These are phyloP conservation scores for Chytriomyces sp. DNA, from an alignment of 192 early-diverging fungal species.

Conservation along the genomic window DNA sequence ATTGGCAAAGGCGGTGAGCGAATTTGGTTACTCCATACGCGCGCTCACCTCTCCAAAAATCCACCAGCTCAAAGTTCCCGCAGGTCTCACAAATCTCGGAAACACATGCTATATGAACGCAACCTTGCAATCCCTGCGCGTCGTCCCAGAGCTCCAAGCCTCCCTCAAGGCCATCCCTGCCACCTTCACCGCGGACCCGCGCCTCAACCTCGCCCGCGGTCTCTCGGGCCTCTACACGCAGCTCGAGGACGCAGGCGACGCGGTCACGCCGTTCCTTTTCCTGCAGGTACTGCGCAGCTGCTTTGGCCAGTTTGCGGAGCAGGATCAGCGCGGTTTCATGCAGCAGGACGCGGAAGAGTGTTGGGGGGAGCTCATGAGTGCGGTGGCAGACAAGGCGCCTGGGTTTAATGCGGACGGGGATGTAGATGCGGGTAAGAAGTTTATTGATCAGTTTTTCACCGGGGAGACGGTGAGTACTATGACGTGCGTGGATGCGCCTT, in stretches of 20 bases:
- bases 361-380: slow-evolving; percentile 84
- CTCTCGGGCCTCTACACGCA: slow-evolving; percentile 75
- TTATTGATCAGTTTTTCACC: slow-evolving; percentile 84
- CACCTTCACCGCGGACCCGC: slow-evolving; percentile 51
- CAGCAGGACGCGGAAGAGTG: slow-evolving; percentile 99
- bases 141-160: slow-evolving; percentile 76
- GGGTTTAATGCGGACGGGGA: slow-evolving; percentile 45
- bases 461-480: slow-evolving; percentile 52
- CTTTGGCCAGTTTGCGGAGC: slow-evolving; percentile 88
- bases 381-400: slow-evolving; percentile 64
- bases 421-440: slow-evolving; percentile 46
- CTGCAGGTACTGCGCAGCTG: slow-evolving; percentile 64
- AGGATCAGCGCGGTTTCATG: slow-evolving; percentile 67
- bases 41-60: neutral
- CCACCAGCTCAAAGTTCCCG: slow-evolving; percentile 80
- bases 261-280: slow-evolving; percentile 66
- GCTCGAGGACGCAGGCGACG: slow-evolving; percentile 67
- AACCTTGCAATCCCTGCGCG: slow-evolving; percentile 90
- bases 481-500: slow-evolving; percentile 78
- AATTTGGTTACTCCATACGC: slow-evolving; percentile 6
- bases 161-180: slow-evolving; percentile 59
- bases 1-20: slow-evolving; percentile 74
- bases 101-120: slow-evolving; percentile 86
- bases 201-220: slow-evolving; percentile 67
- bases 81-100: slow-evolving; percentile 87